Evolutionary conservation across 805 yeast species (phyloP), one percentile per base, ranked within the genome.

Genomic region (Wickerhamomyces queroliae): DNA sequence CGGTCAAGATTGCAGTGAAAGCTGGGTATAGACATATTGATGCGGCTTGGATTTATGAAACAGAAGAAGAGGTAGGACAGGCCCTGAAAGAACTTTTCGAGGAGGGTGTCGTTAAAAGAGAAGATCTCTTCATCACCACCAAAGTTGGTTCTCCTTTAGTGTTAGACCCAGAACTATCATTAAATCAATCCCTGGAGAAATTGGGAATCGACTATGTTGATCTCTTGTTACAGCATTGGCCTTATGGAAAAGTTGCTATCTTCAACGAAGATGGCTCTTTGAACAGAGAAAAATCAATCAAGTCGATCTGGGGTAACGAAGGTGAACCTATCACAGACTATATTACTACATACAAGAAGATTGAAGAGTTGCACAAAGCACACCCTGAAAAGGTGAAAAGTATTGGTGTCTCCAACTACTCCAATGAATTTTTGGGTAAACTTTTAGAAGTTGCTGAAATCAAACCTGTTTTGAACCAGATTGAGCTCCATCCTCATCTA

Each of bases 151-250:
- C 10, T 8, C 22, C 21, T 3, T 30, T 30, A 19, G 12, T 15
- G 4, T 10, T 5, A 4, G 77, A 83, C 80, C 71, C 74, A 40
- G 61, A 71, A n/a, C 60, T 69, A 42, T 81, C 83, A 1, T 61
- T 86, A 33, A 69, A 76, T 19, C 64, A 62, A 30, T 80, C 90
- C 2, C 66, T 87, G 50, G 50, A 67, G 44, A 74, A 74, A 44
- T 66, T 86, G 44, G 78, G 78, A 0, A 53, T 84, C 38, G 95
- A 83, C 35, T 86, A 87, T 53, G 80, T 84, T 35, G 95, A 87
- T 55, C 64, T 87, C 47, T 74, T 77, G 52, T 70, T 88, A 48
- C 75, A 85, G 53, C 95, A 87, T 61, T 88, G 87, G 79, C 96
- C 96, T 46, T 70, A 84, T 60, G 11, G 38, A 44, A 30, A 52